Evolutionary conservation across 2,329 filamentous ascomycete genomes (phyloP), one percentile per base, ranked within the genome.

Genomic region (Diaporthe nobilis): DNA sequence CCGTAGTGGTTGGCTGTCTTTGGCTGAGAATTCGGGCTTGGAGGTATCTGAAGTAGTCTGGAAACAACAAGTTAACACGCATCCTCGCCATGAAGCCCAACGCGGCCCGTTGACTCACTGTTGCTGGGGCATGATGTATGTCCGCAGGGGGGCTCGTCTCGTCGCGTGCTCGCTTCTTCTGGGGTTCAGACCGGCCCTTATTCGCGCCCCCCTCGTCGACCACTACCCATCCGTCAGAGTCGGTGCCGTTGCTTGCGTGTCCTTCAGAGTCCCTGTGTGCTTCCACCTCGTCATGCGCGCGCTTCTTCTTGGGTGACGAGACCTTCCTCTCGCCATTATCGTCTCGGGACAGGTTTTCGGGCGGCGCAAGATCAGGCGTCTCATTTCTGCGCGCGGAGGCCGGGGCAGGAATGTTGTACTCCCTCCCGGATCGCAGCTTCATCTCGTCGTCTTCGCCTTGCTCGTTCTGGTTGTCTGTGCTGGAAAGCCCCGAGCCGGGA

Each of bases 261-360:
- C 87, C 77, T 86, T 87, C 82, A 7, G 82, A 76, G 53, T 86
- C 86, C 79, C 84, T 86, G 68, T 84, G 83, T 65, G 88, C 85
- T 39, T 92, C 91, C 22, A 91, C 83, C 81, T 92, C 87, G 78
- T 91, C 90, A 78, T 90, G 89, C 39, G 87, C 88, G 78, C 91
- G 87, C 85, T 93, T 93, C 87, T 93, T 93, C 85, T 92, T 93
- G 42, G 91, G 91, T 17, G 90, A 92, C 28, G 87, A 85, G 60
- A 91, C 80, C 75, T 88, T 85, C 67, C 91, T 88, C 80, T 85
- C 88, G 79, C 87, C 81, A 51, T 84, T 82, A 71, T 87, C 83
- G 47, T 82, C 80, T n/a, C 79, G 78, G 75, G 83, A 80, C 28
- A 80, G 77, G 77, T 82, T 79, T 72, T 84, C 82, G 63, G 81